Evolutionary conservation across 192 early-diverging fungal species (phyloP), one percentile per base, ranked within the genome.

Genomic region (Physocladia obscura): DNA sequence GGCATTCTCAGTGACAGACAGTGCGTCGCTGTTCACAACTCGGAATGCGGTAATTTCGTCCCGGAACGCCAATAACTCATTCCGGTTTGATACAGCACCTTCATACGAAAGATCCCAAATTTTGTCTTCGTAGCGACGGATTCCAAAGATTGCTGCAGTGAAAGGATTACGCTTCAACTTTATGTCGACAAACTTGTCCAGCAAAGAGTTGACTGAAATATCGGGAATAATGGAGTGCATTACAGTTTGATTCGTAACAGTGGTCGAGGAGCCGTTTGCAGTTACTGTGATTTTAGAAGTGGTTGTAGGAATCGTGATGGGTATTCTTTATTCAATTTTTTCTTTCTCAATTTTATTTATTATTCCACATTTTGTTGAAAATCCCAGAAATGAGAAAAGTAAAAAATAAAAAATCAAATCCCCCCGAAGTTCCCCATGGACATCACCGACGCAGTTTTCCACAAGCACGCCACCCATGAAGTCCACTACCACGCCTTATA

Each of bases 131-230:
- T 63, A 24, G n/a, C 35, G 26, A 37, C 60, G 57, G 30, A 72
- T 19, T 11, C 58, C 51, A 40, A 72, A 72, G 19, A 26, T 19
- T 8, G 51, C 37, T 31, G 47, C 62, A 6, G 8, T 24, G 65
- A 44, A 44, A 11, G 59, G 59, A n/a, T 62, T 15, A 6, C 21
- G 19, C 6, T 13, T 17, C 17, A 62, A 44, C 3, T 19, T 19
- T 8, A 62, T 17, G 59, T 38, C 59, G 5, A 62, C 59, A 26
- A 44, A 62, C 21, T 61, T 40, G 69, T 57, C 34, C 3, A 70
- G 69, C 2, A 59, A 22, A 29, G 57, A 39, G n/a, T 44, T 44
- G 57, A 59, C 69, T 13, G 55, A 36, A 11, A 49, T 27, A 35
- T 54, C 26, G 63, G n/a, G n/a, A n/a, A n/a, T n/a, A n/a, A n/a